phyloP scores from a whole-genome alignment of 805 yeast genomes.

The Ogataea siamensis region DNA sequence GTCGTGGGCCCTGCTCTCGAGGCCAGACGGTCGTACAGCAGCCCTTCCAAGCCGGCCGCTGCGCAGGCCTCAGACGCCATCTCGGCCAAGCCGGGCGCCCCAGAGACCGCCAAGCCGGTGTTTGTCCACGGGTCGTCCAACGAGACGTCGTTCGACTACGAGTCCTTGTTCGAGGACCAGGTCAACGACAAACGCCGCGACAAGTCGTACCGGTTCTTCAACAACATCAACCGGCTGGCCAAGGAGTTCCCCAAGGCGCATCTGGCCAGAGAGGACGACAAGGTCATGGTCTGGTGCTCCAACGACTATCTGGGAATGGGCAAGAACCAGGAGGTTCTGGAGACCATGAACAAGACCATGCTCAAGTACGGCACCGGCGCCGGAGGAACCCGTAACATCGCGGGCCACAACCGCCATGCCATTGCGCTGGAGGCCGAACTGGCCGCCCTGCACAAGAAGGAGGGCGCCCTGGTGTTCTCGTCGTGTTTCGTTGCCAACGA shows the following conservation, averaged over 20 bases:
- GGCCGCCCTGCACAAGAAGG: constrained; percentile 91
- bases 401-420: constrained; percentile 95
- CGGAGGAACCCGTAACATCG: constrained; percentile 98
- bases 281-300: constrained; percentile 98
- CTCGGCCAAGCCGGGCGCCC: constrained; percentile 23
- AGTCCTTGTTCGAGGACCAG: constrained; percentile 65
- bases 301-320: constrained; percentile 98
- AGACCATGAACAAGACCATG: constrained; percentile 75
- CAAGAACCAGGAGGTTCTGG: constrained; percentile 66
- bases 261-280: constrained; percentile 66
- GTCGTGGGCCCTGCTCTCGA: constrained; percentile 79
- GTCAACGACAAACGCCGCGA: constrained; percentile 74
- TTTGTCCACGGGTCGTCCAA: constrained; percentile 36
- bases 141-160: constrained; percentile 65
- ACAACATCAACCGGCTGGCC: constrained; percentile 95
- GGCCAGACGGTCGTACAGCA: constrained; percentile 42
- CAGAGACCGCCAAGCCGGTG: constrained; percentile 35
- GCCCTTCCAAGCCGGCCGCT: constrained; percentile 43
- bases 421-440: constrained; percentile 79
- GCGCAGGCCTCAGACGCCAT: constrained; percentile 45
- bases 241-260: constrained; percentile 93
- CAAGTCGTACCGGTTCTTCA: constrained; percentile 92
- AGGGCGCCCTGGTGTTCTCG: constrained; percentile 90
- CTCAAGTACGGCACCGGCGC: constrained; percentile 97
- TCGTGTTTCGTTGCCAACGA: constrained; percentile 98